These are phyloP conservation scores for Penicillium coprophilum DNA, from an alignment of 495 filamentous ascomycete genomes.

Conservation along the genomic window DNA sequence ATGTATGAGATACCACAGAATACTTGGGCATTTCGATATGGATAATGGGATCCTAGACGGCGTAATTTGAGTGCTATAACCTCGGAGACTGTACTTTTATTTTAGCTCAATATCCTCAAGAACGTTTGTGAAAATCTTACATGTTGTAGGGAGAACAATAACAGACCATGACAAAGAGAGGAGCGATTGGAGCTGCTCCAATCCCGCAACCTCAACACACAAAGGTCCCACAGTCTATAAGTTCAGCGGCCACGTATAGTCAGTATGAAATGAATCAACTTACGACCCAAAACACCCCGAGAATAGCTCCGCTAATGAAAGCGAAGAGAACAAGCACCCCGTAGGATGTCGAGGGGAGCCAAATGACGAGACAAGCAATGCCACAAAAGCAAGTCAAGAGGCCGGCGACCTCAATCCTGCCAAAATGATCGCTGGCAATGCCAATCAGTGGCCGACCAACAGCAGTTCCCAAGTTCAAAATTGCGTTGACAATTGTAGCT, in stretches of 20 bases:
- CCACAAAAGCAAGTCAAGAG: conserved; percentile 60
- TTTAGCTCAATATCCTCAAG: neutral
- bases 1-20: neutral
- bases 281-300: conserved; percentile 64
- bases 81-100: neutral
- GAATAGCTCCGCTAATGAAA: conserved; percentile 60
- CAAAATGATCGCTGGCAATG: conserved; percentile 61
- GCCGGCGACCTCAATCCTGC: conserved; percentile 66
- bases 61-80: neutral
- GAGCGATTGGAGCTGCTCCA: neutral
- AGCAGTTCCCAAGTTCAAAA: conserved; percentile 65
- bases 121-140: neutral
- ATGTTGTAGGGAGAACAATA: neutral
- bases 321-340: conserved; percentile 65
- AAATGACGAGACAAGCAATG: conserved; percentile 63
- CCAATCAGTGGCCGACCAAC: conserved; percentile 69
- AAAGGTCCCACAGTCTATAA: neutral
- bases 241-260: too few species aligned
- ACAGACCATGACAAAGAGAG: neutral
- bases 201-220: neutral
- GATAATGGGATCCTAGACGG: neutral
- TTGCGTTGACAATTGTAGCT: conserved; percentile 62
- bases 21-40: neutral
- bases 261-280: neutral
- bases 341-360: conserved; percentile 63